phyloP scores from a whole-genome alignment of 2,329 filamentous ascomycete species.

The Sarocladiaceae sp. region DNA sequence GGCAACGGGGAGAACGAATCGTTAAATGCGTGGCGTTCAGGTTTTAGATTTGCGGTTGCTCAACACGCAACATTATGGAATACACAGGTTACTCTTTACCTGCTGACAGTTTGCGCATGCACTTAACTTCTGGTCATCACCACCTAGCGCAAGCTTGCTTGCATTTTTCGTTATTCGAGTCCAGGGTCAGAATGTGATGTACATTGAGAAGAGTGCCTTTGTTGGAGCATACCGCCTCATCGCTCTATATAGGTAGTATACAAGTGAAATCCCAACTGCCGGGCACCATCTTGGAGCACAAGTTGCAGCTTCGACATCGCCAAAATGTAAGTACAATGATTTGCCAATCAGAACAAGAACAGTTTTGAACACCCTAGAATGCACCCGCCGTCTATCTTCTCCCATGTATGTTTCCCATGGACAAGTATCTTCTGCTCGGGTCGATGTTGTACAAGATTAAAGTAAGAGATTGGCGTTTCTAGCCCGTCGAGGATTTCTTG shows the following conservation, averaged over 20 bases:
- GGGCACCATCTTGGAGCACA: background rate
- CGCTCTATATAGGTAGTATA: conserved; percentile 2
- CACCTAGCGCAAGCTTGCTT: no score
- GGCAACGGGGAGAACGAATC: background rate
- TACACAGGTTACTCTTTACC: no score
- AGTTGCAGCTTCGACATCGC: background rate
- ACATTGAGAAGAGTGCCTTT: conserved; percentile 9
- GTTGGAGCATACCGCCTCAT: background rate
- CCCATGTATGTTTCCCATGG: conserved; percentile 18
- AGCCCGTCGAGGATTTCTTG: conserved; percentile 27
- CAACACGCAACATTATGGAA: no score
- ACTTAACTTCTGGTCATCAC: no score
- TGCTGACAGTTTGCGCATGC: no score
- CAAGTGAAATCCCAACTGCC: background rate
- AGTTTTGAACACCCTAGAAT: conserved; percentile 33
- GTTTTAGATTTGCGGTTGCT: background rate
- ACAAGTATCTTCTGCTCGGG: conserved; percentile 6
- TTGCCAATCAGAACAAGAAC: background rate
- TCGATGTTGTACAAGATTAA: background rate
- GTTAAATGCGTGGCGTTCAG: background rate
- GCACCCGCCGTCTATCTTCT: conserved; percentile 18
- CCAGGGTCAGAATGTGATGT: background rate
- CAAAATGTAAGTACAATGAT: background rate
- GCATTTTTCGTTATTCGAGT: background rate
- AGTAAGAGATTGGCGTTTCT: background rate